phyloP scores from a whole-genome alignment of 495 filamentous ascomycete species.

The Jackrogersella minutella region DNA sequence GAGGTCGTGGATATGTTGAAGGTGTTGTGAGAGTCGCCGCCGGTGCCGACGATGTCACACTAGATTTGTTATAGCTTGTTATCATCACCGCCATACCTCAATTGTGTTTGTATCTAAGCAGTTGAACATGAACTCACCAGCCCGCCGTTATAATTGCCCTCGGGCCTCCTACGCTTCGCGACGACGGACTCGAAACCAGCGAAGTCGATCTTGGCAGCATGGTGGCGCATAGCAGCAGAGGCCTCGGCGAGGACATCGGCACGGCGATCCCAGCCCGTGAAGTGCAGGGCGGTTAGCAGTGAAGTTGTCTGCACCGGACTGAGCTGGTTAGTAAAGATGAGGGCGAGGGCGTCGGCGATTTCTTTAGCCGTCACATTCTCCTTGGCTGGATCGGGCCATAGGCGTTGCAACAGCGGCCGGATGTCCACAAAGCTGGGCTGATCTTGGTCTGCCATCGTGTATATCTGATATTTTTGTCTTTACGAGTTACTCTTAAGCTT shows the following conservation, averaged over 20 bases:
- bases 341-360: slow-evolving; percentile 84
- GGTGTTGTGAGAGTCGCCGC: slow-evolving; percentile 94
- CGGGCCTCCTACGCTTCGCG: slow-evolving; percentile 60
- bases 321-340: slow-evolving; percentile 86
- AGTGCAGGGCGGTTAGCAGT: slow-evolving; percentile 87
- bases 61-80: slow-evolving; percentile 42
- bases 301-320: slow-evolving; percentile 84
- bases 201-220: slow-evolving; percentile 61
- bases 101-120: no score
- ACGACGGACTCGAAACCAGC: slow-evolving; percentile 53
- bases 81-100: not conserved
- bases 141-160: slow-evolving; percentile 75
- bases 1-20: slow-evolving; percentile 97
- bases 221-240: slow-evolving; percentile 69
- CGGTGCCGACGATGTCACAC: slow-evolving; percentile 98
- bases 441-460: slow-evolving; percentile 34
- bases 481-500: not conserved
- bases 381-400: slow-evolving; percentile 75
- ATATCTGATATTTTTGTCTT: not conserved
- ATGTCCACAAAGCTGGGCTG: slow-evolving; percentile 66
- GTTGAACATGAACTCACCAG: no score
- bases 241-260: slow-evolving; percentile 82
- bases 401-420: slow-evolving; percentile 77
- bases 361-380: slow-evolving; percentile 78
- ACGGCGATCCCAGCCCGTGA: slow-evolving; percentile 78